Base-by-base conservation (phyloP, 2,329 filamentous ascomycete genomes). In the Cladosporium sp. region DNA sequence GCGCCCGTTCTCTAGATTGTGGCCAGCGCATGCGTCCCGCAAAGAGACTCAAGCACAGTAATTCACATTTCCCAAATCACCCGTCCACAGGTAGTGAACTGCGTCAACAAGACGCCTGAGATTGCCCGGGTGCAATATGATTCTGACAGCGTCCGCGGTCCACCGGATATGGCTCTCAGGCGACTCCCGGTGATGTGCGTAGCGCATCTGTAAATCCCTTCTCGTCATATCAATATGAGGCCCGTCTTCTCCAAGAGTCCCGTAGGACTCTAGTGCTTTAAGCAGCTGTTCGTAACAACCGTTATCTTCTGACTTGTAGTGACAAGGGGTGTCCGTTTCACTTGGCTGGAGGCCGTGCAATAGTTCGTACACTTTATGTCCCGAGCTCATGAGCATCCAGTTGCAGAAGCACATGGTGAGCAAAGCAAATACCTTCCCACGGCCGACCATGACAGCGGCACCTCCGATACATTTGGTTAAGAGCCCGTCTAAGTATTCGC, bases 301-400 rank as follows among this genome's bases (percentile, higher is more conserved):
- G n/a, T 13, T 29, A 2, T 33, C 16, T 12, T 22, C 13, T 11
- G 43, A 48, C 2, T 48, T 30, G 3, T 48, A 48, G 25, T 20
- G 25, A 7, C 43, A 48, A 1, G 27, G 35, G 12, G 3, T 0
- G 4, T 38, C n/a, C 7, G 5, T 2, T 16, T 25, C 18, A 7
- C 20, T 2, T 9, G 18, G 6, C 4, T 22, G 25, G 1, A 25
- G 22, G 1, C 43, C 43, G 6, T 30, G 43, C 2, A 40, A 22
- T 1, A 20, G 30, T 35, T 48, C 43, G 33, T 38, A 38, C 20
- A 46, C 6, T 16, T 40, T 48, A 16, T 48, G 43, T 16, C 43
- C 43, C 6, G 43, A 48, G 27, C 43, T 39, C 43, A 48, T 32
- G 16, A 48, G 13, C 36, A 48, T 48, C 43, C 43, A 48, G 36